These are phyloP conservation scores for Heliamphora exappendiculata DNA, from an alignment of 148 eudicot species.

Conservation along the genomic window DNA sequence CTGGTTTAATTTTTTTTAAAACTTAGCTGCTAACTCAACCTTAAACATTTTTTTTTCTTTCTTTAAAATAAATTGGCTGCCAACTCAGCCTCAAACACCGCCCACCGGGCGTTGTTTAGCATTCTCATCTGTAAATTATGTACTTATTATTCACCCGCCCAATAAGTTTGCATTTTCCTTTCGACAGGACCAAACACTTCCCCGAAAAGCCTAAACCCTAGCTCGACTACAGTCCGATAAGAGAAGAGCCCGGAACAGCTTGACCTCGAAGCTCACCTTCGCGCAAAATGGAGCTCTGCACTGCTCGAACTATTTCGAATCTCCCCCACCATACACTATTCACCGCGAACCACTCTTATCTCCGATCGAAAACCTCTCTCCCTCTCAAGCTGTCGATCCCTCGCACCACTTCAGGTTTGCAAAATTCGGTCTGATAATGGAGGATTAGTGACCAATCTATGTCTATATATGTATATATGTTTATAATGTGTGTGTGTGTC, in stretches of 20 bases:
- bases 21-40: too few relatives aligned
- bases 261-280: background rate
- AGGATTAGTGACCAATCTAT: background rate
- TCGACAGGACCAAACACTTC: background rate
- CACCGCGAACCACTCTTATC: background rate
- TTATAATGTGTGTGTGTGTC: background rate
- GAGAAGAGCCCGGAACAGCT: background rate
- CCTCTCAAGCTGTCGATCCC: background rate
- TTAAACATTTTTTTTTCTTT: too few relatives aligned
- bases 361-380: slow-evolving; percentile 5
- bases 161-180: too few relatives aligned
- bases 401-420: slow-evolving; percentile 13
- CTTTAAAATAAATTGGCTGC: too few relatives aligned
- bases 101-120: too few relatives aligned
- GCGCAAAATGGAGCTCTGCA: slow-evolving; percentile 17
- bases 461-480: background rate
- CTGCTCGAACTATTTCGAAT: slow-evolving; percentile 9
- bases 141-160: too few relatives aligned
- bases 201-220: background rate
- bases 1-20: too few relatives aligned
- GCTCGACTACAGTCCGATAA: background rate
- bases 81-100: too few relatives aligned
- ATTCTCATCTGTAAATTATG: too few relatives aligned
- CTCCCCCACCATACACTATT: background rate
- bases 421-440: background rate